Base-by-base conservation (phyloP, 805 yeast species). In the Yarrowia divulgata region DNA sequence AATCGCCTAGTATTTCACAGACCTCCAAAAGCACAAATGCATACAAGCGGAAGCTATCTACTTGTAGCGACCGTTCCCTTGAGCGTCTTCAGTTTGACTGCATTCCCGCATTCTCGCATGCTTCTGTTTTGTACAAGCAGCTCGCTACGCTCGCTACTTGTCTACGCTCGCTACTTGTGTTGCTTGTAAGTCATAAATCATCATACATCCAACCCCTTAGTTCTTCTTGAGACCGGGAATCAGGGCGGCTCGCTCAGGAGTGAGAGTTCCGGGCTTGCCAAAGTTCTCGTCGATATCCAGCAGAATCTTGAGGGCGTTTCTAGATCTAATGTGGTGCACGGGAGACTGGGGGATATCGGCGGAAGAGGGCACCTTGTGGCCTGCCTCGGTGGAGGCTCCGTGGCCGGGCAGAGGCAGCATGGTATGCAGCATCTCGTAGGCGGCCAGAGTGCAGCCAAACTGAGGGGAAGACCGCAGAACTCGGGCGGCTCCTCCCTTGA, bases 391-490 rank as follows among this genome's bases (percentile, higher is more conserved):
- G 70, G 74, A 58, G 50, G 77, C 76, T 5, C 57, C 57, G 48
- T 75, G 73, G 19, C 80, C 80, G 8, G 81, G 87, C 72, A 90
- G 84, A 58, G 97, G 97, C 79, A 92, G 82, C 74, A 88, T 75
- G 60, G 84, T 85, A 78, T 94, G 97, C 79, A 94, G 88, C 42
- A 95, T 79, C 79, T 94, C 99, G 80, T 95, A 94, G 34, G 97
- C 93, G n/a, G 98, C 98, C 75, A 94, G 85, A 7, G 99, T 94
- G 81, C 93, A 93, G 69, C 98, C 99, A 79, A 94, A 94, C 80
- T 94, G 99, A 8, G 99, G 99, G 1, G 98, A 93, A 6, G 98
- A 93, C 80, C 98, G 86, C 75, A 93, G 83, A 48, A 94, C 93
- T 79, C 99, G 87, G 8, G 98, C 98, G 70, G 93, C 86, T 46